Evolutionary conservation across 2,329 filamentous ascomycete genomes (phyloP).

Genomic region (Massarina eburnea): DNA sequence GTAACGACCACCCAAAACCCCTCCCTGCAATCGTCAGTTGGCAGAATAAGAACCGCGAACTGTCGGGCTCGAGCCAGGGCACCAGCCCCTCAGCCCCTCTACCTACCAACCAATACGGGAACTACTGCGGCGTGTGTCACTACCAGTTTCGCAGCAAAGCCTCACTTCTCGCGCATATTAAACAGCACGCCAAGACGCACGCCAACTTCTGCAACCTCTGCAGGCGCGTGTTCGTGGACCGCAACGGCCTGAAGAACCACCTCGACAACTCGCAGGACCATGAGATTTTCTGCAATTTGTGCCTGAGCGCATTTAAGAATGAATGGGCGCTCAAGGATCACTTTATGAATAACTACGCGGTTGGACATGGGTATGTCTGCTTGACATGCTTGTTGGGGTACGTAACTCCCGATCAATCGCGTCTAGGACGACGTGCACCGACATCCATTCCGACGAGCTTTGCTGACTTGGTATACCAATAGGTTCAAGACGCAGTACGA

Average conservation of each 20-base stretch:
- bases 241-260: constrained; percentile 39
- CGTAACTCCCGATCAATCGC: too few relatives aligned
- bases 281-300: constrained; percentile 34
- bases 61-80: constrained; percentile 10
- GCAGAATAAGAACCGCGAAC: constrained; percentile 4
- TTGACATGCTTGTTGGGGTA: constrained; percentile 31
- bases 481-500: constrained; percentile 22
- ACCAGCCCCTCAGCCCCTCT: constrained; percentile 16
- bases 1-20: constrained; percentile 1
- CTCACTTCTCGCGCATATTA: constrained; percentile 27
- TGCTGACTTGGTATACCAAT: too few relatives aligned
- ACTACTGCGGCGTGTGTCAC: constrained; percentile 38
- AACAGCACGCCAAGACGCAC: constrained; percentile 23
- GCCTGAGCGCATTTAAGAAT: constrained; percentile 37
- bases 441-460: too few relatives aligned
- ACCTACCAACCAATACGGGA: constrained; percentile 20
- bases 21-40: neutral
- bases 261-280: constrained; percentile 33
- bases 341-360: constrained; percentile 35
- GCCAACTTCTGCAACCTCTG: constrained; percentile 40
- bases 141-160: constrained; percentile 24
- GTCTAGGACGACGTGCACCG: too few relatives aligned
- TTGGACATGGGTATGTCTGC: constrained; percentile 31
- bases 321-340: constrained; percentile 36
- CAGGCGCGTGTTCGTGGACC: constrained; percentile 36